Evolutionary conservation across 2,329 filamentous ascomycete genomes (phyloP).

Genomic region (Coniochaeta ligniaria): DNA sequence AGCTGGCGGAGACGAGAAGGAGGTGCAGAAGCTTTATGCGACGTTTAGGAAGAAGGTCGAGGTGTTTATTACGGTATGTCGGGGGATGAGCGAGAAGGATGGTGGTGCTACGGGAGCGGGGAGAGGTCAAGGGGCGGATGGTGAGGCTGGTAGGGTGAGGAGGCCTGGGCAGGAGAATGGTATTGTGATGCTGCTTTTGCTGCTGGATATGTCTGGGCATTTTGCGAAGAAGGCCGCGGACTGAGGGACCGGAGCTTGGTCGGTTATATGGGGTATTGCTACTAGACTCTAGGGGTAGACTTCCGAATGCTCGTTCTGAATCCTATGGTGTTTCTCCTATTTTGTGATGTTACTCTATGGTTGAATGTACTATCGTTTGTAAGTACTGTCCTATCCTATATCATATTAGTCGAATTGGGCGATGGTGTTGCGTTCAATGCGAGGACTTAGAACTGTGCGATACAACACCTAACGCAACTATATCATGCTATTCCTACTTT

Average conservation of each 20-base stretch:
- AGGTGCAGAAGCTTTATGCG: constrained; percentile 45
- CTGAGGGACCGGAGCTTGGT: background rate
- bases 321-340: too few species aligned
- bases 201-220: constrained; percentile 18
- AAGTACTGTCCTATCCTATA: too few species aligned
- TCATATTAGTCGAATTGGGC: too few species aligned
- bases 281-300: background rate
- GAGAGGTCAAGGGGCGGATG: constrained; percentile 14
- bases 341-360: too few species aligned
- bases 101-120: constrained; percentile 25
- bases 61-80: constrained; percentile 68
- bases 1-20: constrained; percentile 20
- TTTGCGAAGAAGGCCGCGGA: background rate
- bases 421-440: too few species aligned
- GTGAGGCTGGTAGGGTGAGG: constrained; percentile 12
- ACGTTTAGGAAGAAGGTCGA: constrained; percentile 65
- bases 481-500: too few species aligned
- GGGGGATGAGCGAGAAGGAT: constrained; percentile 58
- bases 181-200: constrained; percentile 17
- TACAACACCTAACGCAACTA: too few species aligned
- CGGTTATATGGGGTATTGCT: background rate
- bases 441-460: too few species aligned
- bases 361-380: too few species aligned
- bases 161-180: constrained; percentile 11
- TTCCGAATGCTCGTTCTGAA: background rate